Evolutionary conservation across 2,329 filamentous ascomycete genomes (phyloP).

Genomic region (Fusarium brevicatenulatum): DNA sequence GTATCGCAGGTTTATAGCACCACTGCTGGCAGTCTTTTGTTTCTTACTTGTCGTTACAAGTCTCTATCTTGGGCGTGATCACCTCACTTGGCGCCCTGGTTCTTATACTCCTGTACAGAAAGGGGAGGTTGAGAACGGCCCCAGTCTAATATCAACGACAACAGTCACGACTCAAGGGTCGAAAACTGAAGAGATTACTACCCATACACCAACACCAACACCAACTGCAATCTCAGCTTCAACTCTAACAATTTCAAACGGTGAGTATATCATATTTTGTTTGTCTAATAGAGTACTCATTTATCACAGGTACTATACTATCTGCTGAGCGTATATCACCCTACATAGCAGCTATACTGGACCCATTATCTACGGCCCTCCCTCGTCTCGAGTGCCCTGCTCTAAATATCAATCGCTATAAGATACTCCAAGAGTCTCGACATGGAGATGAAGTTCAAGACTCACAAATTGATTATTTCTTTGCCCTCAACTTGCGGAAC

Average conservation of each 20-base stretch:
- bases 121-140: background rate
- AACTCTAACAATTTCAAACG: conserved; percentile 9
- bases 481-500: conserved; percentile 63
- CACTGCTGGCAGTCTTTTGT: conserved; percentile 26
- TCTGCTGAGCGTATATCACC: conserved; percentile 26
- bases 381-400: conserved; percentile 47
- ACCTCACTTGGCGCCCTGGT: conserved; percentile 13
- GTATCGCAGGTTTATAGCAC: conserved; percentile 21
- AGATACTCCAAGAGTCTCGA: conserved; percentile 18
- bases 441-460: background rate
- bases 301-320: conserved; percentile 47
- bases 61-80: conserved; percentile 32
- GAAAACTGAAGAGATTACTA: background rate
- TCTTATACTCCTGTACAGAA: conserved; percentile 8
- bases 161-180: background rate
- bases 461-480: conserved; percentile 54
- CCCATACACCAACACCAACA: background rate
- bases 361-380: conserved; percentile 36
- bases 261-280: background rate
- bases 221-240: background rate
- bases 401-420: conserved; percentile 35
- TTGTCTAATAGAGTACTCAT: background rate
- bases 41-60: conserved; percentile 29
- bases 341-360: conserved; percentile 46
- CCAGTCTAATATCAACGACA: background rate